A percentile compares a stretch with the other conserved stretches of the same genome.
Evolutionary conservation across 305 asterid species (phyloP).

Genomic region (Fraxinus nigra): DNA sequence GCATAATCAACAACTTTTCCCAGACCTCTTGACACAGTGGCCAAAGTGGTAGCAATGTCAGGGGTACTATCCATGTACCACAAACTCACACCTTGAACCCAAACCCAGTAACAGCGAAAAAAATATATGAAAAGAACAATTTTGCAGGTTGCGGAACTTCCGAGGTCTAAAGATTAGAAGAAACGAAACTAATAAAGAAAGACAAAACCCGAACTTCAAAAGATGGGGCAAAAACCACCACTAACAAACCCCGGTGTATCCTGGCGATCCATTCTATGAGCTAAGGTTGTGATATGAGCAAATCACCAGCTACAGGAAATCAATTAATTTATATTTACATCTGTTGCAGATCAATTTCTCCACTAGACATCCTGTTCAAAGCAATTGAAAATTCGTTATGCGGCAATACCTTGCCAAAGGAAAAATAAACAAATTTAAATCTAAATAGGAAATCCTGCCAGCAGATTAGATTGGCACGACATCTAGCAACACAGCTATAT

Average conservation of each 20-base stretch:
- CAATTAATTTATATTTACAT: slow-evolving; percentile 10
- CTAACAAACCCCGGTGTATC: slow-evolving; percentile 68
- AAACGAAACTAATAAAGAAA: slow-evolving; percentile 10
- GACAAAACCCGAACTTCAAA: slow-evolving; percentile 15
- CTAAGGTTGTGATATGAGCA: slow-evolving; percentile 11
- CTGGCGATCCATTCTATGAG: slow-evolving; percentile 51
- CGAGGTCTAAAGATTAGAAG: slow-evolving; percentile 8
- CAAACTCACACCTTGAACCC: slow-evolving; percentile 23
- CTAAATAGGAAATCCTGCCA: not conserved
- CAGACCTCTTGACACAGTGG: slow-evolving; percentile 27
- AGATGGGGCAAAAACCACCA: slow-evolving; percentile 42
- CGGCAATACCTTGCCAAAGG: not conserved
- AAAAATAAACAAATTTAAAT: not conserved
- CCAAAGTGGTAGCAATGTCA: slow-evolving; percentile 25
- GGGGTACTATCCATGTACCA: slow-evolving; percentile 52
- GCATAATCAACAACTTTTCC: slow-evolving; percentile 24
- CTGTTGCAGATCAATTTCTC: slow-evolving; percentile 3
- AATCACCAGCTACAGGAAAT: slow-evolving; percentile 28
- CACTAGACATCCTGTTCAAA: slow-evolving; percentile 39
- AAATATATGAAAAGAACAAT: slow-evolving; percentile 9
- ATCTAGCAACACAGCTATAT: not conserved
- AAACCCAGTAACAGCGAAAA: slow-evolving; percentile 19
- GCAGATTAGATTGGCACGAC: not conserved
- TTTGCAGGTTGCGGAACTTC: slow-evolving; percentile 22
- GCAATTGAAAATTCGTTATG: slow-evolving; percentile 15